A percentile compares a stretch with the other conserved stretches of the same genome.
Evolutionary conservation across 805 yeast species (phyloP).

Genomic region (Saturnispora kantuleensis): DNA sequence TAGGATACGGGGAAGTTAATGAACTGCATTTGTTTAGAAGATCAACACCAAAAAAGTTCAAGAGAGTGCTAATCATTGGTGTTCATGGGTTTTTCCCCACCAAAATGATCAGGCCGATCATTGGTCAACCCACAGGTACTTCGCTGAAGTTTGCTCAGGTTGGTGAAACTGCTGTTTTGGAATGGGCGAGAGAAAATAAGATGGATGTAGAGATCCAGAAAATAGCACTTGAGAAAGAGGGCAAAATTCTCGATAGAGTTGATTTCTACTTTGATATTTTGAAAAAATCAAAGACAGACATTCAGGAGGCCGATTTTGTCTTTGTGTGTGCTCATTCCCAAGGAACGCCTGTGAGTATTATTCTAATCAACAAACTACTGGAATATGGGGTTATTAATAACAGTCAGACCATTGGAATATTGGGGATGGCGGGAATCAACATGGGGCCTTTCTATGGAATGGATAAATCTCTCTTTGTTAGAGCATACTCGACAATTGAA

Average conservation of each 20-base stretch:
- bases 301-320: constrained; percentile 61
- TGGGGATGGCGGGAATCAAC: constrained; percentile 94
- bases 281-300: constrained; percentile 46
- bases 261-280: constrained; percentile 67
- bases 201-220: constrained; percentile 57
- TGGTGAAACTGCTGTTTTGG: constrained; percentile 67
- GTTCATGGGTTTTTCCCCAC: constrained; percentile 97
- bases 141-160: constrained; percentile 84
- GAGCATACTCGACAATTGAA: constrained; percentile 87
- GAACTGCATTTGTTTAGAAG: constrained; percentile 17
- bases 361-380: constrained; percentile 63
- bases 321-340: constrained; percentile 93
- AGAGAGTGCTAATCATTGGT: constrained; percentile 73
- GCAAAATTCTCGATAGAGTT: constrained; percentile 79
- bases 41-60: constrained; percentile 22
- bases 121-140: constrained; percentile 96
- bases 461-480: constrained; percentile 72
- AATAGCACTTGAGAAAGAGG: constrained; percentile 90
- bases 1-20: constrained; percentile 12
- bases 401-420: constrained; percentile 48
- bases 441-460: constrained; percentile 90
- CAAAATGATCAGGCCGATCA: constrained; percentile 67
- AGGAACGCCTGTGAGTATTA: constrained; percentile 86
- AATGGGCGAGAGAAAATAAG: constrained; percentile 49
- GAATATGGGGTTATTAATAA: constrained; percentile 43